Base-by-base conservation (phyloP, 2,329 filamentous ascomycete genomes). In the Ascocoryne sarcoides region DNA sequence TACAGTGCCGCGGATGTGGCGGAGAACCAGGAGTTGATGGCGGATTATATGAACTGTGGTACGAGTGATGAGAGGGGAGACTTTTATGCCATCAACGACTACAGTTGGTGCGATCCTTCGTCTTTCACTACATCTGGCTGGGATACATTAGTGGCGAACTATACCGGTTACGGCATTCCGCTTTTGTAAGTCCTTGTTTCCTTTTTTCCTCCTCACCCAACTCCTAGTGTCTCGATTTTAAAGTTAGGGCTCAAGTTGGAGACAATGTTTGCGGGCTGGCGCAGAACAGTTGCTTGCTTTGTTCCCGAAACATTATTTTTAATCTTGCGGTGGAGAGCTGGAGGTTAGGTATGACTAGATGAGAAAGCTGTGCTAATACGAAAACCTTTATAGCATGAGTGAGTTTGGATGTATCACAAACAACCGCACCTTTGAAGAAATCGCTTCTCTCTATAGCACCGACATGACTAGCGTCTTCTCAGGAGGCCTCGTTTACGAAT, bases 401-500 rank as follows among this genome's bases (percentile, higher is more conserved):
- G 92, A 96, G 65, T 96, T 84, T 60, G 92, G 92, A 47, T 98
- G 92, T 70, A 87, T 61, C 65, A 82, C 75, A 60, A 88, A 85
- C 70, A 76, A 69, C 45, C 89, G 90, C 54, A 69, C 82, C 57
- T 98, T 95, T 58, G 70, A 78, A 44, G 90, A 95, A 67, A 66
- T 95, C 38, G 64, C 65, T 35, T 72, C 89, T 33, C 71, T 98
- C 43, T 96, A 95, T 81, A 76, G 69, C 64, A 65, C 64, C 15
- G 62, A 95, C 45, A 96, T 96, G 90, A 88, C 82, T 5, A 54
- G 63, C 14, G 88, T 95, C 56, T 96, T 95, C 75, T 95, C 89
- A 30, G 92, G 92, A 56, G 92, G 92, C 62, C 76, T 98, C 29
- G 84, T 95, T 63, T 98, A 95, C 68, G 89, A 96, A 66, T 98